Evolutionary conservation across 2,329 filamentous ascomycete genomes (phyloP).

Genomic region (Sordariomycetes sp.): DNA sequence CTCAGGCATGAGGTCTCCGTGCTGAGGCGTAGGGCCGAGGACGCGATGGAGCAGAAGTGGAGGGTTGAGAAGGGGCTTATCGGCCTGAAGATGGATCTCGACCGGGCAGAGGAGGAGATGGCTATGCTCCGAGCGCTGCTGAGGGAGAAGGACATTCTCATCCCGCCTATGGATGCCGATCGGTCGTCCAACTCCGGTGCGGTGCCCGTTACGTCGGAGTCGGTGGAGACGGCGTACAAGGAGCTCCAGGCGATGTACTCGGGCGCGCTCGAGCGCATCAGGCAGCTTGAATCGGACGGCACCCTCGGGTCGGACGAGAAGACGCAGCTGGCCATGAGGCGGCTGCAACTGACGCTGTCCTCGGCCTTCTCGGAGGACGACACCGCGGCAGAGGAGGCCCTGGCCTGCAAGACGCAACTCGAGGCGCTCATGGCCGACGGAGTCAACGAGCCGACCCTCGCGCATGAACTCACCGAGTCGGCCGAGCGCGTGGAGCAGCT

Average conservation of each 20-base stretch:
- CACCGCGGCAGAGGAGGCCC: slow-evolving; percentile 51
- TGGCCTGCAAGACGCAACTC: slow-evolving; percentile 48
- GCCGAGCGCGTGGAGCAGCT: slow-evolving; percentile 69
- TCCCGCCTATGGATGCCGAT: slow-evolving; percentile 44
- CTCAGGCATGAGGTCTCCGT: slow-evolving; percentile 76
- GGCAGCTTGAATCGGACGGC: slow-evolving; percentile 41
- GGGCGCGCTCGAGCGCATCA: slow-evolving; percentile 53
- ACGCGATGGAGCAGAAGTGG: slow-evolving; percentile 92
- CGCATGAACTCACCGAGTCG: slow-evolving; percentile 58
- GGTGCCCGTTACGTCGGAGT: slow-evolving; percentile 46
- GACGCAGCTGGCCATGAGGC: slow-evolving; percentile 47
- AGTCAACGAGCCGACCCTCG: slow-evolving; percentile 45
- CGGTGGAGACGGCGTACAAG: slow-evolving; percentile 60
- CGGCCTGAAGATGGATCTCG: slow-evolving; percentile 90
- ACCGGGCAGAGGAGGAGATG: slow-evolving; percentile 89
- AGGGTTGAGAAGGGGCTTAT: slow-evolving; percentile 83
- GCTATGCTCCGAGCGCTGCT: slow-evolving; percentile 66
- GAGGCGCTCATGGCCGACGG: slow-evolving; percentile 43
- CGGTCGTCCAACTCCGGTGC: slow-evolving; percentile 23
- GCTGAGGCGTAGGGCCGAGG: slow-evolving; percentile 76
- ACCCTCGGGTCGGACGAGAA: slow-evolving; percentile 34
- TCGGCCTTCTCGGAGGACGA: slow-evolving; percentile 61
- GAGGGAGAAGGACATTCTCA: slow-evolving; percentile 68
- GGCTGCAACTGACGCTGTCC: slow-evolving; percentile 55
- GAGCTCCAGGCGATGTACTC: slow-evolving; percentile 62